These are phyloP conservation scores for Austropuccinia psidii DNA, from an alignment of 1,284 basidiomycete species.

Conservation along the genomic window DNA sequence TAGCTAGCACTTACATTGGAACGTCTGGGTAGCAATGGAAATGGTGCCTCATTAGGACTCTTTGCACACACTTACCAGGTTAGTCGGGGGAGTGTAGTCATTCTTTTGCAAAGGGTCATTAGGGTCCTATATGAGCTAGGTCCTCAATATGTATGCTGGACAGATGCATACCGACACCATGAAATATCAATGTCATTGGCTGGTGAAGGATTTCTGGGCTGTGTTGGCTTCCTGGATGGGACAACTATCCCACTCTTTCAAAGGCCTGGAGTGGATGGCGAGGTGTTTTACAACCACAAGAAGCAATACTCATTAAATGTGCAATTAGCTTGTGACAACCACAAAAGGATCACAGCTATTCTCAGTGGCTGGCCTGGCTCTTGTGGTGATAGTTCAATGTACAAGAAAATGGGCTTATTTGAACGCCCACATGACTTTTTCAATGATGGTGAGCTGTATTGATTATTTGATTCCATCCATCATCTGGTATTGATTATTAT, in stretches of 20 bases:
- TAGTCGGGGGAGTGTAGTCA: background rate
- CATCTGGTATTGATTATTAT: no score
- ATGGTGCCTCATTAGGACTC: background rate
- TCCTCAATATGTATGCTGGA: no score
- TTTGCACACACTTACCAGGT: background rate
- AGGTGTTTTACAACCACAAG: constrained; percentile 1
- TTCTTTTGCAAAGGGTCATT: background rate
- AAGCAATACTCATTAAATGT: background rate
- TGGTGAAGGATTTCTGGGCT: background rate
- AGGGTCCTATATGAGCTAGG: background rate
- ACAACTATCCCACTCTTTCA: constrained; percentile 1
- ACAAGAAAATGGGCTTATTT: background rate
- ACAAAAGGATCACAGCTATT: background rate
- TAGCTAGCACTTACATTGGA: background rate
- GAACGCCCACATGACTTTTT: background rate
- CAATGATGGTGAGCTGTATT: no score
- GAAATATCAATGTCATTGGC: background rate
- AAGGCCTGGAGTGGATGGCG: background rate
- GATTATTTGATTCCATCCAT: no score
- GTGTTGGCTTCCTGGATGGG: background rate
- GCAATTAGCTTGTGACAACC: background rate
- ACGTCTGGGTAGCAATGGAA: no score
- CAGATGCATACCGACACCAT: background rate
- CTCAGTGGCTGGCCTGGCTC: background rate
- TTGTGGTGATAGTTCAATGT: background rate